Conservation (phyloP, 2,329 filamentous ascomycete species). For the Periconia digitata region DNA sequence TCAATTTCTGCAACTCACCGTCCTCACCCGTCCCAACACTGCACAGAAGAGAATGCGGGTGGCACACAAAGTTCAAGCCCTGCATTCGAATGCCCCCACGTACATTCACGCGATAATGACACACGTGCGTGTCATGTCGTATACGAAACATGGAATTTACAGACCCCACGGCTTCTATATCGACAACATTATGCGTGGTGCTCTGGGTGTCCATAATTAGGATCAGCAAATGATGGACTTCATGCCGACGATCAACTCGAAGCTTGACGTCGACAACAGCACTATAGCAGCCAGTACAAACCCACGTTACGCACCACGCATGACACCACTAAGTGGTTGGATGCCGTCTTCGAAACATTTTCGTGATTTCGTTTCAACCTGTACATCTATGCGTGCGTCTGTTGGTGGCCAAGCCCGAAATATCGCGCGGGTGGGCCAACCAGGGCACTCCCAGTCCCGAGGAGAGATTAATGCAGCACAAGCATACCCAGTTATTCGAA, state of each 20-base stretch:
- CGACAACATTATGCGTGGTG: conserved; percentile 12
- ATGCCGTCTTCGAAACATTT: conserved; percentile 22
- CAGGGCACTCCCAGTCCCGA: neutral
- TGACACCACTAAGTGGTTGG: neutral
- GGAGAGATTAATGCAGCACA: conserved; percentile 7
- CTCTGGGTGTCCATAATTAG: conserved; percentile 16
- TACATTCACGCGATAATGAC: neutral
- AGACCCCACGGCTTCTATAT: neutral
- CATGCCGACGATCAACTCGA: conserved; percentile 27
- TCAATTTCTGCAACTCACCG: conserved; percentile 9
- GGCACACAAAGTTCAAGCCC: neutral
- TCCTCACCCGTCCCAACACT: neutral
- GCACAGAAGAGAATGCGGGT: neutral
- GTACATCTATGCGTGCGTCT: conserved; percentile 4
- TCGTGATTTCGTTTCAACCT: conserved; percentile 9
- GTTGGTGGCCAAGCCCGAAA: neutral
- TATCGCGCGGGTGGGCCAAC: neutral
- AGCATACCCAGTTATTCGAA: neutral
- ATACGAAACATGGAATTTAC: conserved; percentile 16
- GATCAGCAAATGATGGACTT: conserved; percentile 25
- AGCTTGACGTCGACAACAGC: conserved; percentile 18
- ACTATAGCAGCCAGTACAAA: conserved; percentile 10
- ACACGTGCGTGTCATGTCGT: conserved; percentile 3
- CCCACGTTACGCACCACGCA: neutral
- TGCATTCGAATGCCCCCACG: conserved; percentile 1